Base-by-base conservation (phyloP, 177 flowering plant species). In the Tripterygium wilfordii region DNA sequence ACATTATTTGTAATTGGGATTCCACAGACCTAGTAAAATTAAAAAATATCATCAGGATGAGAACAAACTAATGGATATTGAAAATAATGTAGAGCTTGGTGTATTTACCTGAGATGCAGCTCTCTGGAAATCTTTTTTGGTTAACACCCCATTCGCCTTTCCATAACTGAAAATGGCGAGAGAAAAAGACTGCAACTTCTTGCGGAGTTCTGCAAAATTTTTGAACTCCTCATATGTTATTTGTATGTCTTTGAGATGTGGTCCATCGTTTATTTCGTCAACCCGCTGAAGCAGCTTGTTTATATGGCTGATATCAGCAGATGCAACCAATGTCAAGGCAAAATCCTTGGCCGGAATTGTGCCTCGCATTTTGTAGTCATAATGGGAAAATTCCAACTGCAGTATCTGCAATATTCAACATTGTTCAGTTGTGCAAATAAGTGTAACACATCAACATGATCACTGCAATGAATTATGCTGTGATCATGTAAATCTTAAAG, bases 261-360 rank as follows among this genome's bases (percentile, higher is more conserved):
- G 74, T 27, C 76, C 71, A 4, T 62, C 49, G 49, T 56, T 28
- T 7, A 86, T 20, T 36, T 88, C 76, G 10, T 85, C 91, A 14
- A 76, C 89, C 30, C 72, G 72, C 37, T 69, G 78, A 20, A 88
- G 80, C 45, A 88, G 70, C 60, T 73, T 85, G 69, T 71, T 69
- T 54, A 81, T 71, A 17, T 83, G 86, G 46, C 51, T 74, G 56
- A 86, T 68, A 39, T 85, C 98, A 14, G 98, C 98, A 27, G 95
- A 82, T 53, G 95, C 92, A 59, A 88, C 87, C 75, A 88, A 53
- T n/a, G 96, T 85, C 56, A 85, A 49, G 10, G 85, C 90, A 69
- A 88, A 91, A 58, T 88, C 96, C 60, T 57, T 81, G 0, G 90
- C 92, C 24, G 90, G 74, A 62, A 91, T 91, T 1, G 72, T 77